phyloP scores from a whole-genome alignment of 2,329 filamentous ascomycete genomes.

The Verticillium alfalfae region DNA sequence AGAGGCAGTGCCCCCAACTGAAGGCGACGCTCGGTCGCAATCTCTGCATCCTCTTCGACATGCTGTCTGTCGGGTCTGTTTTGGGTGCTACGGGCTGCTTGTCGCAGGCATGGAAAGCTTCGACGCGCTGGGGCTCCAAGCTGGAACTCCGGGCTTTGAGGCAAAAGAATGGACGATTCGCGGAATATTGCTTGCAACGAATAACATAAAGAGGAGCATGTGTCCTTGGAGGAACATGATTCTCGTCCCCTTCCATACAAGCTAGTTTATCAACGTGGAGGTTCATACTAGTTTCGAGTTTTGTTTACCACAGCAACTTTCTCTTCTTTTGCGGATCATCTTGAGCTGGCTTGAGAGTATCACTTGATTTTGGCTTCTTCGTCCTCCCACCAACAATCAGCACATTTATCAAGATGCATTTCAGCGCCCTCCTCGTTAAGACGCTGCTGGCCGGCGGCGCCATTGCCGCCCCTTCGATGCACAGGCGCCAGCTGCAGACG shows the following conservation, averaged over 20 bases:
- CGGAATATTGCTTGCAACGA: not conserved
- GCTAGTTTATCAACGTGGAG: not conserved
- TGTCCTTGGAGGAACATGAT: not conserved
- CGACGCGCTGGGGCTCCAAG: not conserved
- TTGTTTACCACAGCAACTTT: not conserved
- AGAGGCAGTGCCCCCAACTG: not conserved
- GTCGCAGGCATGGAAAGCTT: not conserved
- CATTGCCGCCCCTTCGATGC: constrained; percentile 29
- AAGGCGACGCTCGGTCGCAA: not conserved
- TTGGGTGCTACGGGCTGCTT: not conserved
- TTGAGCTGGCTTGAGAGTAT: constrained; percentile 1
- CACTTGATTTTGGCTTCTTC: not conserved
- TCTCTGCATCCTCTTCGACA: not conserved
- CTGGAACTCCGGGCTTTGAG: not conserved
- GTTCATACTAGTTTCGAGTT: not conserved
- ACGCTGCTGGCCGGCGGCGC: constrained; percentile 44
- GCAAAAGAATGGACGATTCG: not conserved
- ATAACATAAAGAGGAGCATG: not conserved
- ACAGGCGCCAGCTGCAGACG: constrained; percentile 40
- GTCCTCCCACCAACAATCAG: not conserved
- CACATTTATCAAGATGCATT: constrained; percentile 12
- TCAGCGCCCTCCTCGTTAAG: constrained; percentile 35
- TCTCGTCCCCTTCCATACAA: not conserved
- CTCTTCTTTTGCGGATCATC: not conserved
- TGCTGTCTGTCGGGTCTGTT: not conserved